phyloP scores from a whole-genome alignment of 441 rosid genomes.

The Raphanus hybrid region DNA sequence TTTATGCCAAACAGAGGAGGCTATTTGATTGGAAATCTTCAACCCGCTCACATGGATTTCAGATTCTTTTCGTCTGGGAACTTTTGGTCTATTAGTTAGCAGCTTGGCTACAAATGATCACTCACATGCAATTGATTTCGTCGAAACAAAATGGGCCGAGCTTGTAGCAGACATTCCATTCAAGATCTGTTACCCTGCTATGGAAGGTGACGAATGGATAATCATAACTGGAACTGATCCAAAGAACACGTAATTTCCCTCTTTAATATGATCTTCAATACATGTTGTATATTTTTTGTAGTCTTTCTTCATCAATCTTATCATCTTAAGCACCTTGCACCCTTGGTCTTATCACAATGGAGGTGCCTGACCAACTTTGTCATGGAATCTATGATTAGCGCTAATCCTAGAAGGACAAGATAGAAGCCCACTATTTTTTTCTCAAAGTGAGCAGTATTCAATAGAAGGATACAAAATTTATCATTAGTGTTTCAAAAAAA shows the following conservation, averaged over 20 bases:
- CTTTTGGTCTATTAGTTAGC: constrained; percentile 63
- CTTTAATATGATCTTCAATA: neutral
- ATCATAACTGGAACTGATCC: constrained; percentile 82
- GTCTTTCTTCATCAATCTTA: no score
- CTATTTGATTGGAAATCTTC: constrained; percentile 75
- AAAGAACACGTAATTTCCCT: constrained; percentile 64
- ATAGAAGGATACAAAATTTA: neutral
- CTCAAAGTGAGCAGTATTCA: constrained; percentile 9
- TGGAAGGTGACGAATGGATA: constrained; percentile 78
- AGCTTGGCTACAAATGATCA: constrained; percentile 67
- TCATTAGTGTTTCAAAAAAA: no score
- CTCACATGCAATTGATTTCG: constrained; percentile 74
- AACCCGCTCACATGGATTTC: constrained; percentile 86
- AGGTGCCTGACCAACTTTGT: constrained; percentile 81
- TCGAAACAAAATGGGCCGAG: constrained; percentile 76
- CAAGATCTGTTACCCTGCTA: constrained; percentile 77
- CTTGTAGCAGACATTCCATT: constrained; percentile 76
- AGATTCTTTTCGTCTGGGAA: constrained; percentile 81
- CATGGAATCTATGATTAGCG: constrained; percentile 77
- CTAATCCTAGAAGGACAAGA: constrained; percentile 58
- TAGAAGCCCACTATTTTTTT: constrained; percentile 25
- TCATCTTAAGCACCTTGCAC: constrained; percentile 38
- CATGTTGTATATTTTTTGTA: neutral
- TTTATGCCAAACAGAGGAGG: constrained; percentile 77
- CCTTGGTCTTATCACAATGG: constrained; percentile 88